Conservation (phyloP, 2,329 filamentous ascomycete genomes). For the Colletotrichum higginsianum region DNA sequence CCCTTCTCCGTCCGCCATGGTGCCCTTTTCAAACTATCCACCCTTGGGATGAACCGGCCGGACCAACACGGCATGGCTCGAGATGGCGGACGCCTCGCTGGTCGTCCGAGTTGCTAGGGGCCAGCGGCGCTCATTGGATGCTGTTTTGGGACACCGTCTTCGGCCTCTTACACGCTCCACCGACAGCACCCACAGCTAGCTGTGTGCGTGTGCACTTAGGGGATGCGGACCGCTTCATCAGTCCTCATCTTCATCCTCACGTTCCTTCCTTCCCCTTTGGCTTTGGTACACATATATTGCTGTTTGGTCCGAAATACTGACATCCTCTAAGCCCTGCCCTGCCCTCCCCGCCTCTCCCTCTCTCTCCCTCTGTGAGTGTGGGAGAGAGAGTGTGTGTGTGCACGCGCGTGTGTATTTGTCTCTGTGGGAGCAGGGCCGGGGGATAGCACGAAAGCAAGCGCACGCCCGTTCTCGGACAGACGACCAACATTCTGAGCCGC, state of each 20-base stretch:
- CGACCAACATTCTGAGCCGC: conserved; percentile 1
- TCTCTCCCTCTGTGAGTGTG: background rate
- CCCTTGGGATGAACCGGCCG: conserved; percentile 25
- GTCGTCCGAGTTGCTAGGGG: conserved; percentile 34
- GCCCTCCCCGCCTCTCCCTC: background rate
- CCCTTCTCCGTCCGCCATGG: background rate
- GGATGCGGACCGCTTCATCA: background rate
- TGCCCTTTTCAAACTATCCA: conserved; percentile 2
- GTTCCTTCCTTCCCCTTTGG: background rate
- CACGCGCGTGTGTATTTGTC: too few species aligned
- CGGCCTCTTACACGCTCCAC: conserved; percentile 19
- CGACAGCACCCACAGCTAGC: conserved; percentile 9
- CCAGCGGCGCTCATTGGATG: conserved; percentile 24
- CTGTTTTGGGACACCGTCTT: conserved; percentile 37
- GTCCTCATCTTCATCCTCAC: background rate
- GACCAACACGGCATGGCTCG: conserved; percentile 24
- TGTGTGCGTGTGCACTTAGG: background rate
- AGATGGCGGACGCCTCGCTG: conserved; percentile 27
- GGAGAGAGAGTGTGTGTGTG: too few species aligned
- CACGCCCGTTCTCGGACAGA: background rate
- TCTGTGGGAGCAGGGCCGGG: background rate
- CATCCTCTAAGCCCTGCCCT: background rate
- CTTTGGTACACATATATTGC: background rate
- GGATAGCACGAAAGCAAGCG: background rate
- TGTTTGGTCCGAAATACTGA: conserved; percentile 2